A percentile compares a stretch with the other conserved stretches of the same genome.
Conservation (phyloP, 495 filamentous ascomycete species). For the Aspergillus heteromorphus region DNA sequence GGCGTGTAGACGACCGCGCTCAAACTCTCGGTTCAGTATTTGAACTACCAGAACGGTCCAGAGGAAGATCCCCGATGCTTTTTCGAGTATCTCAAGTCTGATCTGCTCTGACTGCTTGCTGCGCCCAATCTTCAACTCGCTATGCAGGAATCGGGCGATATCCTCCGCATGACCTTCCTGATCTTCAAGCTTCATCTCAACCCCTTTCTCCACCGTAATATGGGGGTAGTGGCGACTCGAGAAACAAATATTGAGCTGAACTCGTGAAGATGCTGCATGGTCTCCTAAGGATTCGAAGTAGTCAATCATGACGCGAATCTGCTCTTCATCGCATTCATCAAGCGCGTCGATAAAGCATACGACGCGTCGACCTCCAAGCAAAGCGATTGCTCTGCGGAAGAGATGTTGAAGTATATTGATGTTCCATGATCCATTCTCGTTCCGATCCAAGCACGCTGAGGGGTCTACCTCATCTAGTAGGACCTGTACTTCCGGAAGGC, state of each 20-base stretch:
- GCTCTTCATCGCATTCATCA: conserved; percentile 31
- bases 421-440: conserved; percentile 1
- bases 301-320: conserved; percentile 29
- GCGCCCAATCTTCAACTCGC: conserved; percentile 18
- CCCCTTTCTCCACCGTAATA: conserved; percentile 29
- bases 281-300: conserved; percentile 32
- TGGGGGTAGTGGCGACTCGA: conserved; percentile 49
- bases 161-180: conserved; percentile 23
- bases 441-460: background rate
- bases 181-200: conserved; percentile 23
- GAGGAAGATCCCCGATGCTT: conserved; percentile 41
- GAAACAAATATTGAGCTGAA: conserved; percentile 28
- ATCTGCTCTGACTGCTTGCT: conserved; percentile 12
- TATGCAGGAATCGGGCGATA: conserved; percentile 19
- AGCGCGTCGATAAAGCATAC: conserved; percentile 34
- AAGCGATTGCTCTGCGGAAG: conserved; percentile 11
- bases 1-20: conserved; percentile 12
- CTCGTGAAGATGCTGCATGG: conserved; percentile 7
- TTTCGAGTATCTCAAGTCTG: conserved; percentile 23
- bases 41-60: conserved; percentile 44
- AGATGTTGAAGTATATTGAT: conserved; percentile 11
- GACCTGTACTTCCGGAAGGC: conserved; percentile 16
- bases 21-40: conserved; percentile 37
- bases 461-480: conserved; percentile 13
- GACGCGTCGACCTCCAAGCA: conserved; percentile 16